Evolutionary conservation across 164 flowering plant species (phyloP).

Genomic region (Sedum album): DNA sequence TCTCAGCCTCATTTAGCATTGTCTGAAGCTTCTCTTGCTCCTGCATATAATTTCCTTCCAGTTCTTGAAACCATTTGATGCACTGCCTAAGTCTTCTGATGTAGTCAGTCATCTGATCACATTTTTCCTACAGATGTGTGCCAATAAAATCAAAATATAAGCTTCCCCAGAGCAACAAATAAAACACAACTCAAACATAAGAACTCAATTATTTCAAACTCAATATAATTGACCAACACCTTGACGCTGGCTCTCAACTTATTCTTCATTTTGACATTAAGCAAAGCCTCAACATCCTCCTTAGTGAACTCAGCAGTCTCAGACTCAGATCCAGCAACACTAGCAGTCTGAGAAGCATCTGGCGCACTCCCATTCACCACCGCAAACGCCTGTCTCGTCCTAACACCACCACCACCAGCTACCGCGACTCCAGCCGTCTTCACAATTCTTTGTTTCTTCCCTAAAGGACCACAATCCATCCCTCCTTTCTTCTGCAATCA

Average conservation of each 20-base stretch:
- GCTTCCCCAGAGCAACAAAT: background rate
- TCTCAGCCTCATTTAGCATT: slow-evolving; percentile 32
- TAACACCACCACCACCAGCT: background rate
- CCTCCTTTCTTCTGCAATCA: slow-evolving; percentile 28
- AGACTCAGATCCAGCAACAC: slow-evolving; percentile 55
- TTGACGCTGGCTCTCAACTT: slow-evolving; percentile 70
- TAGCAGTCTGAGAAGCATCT: slow-evolving; percentile 16
- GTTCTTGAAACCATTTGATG: slow-evolving; percentile 67
- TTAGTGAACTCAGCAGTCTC: slow-evolving; percentile 53
- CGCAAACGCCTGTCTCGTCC: slow-evolving; percentile 45
- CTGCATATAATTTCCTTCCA: slow-evolving; percentile 29
- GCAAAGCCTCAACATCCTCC: slow-evolving; percentile 72
- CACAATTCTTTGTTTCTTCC: slow-evolving; percentile 20
- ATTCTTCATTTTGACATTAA: slow-evolving; percentile 62
- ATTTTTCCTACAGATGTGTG: slow-evolving; percentile 43
- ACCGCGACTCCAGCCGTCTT: slow-evolving; percentile 51
- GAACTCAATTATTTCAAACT: too few species aligned
- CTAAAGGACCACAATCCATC: slow-evolving; percentile 22
- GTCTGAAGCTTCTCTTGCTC: slow-evolving; percentile 49
- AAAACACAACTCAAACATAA: background rate
- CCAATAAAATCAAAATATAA: background rate
- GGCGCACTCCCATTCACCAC: background rate
- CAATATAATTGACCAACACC: slow-evolving; percentile 23
- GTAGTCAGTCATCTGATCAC: slow-evolving; percentile 57
- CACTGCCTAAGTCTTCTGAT: slow-evolving; percentile 58